Evolutionary conservation across 2,329 filamentous ascomycete species (phyloP).

Genomic region (Trichoderma sp.): DNA sequence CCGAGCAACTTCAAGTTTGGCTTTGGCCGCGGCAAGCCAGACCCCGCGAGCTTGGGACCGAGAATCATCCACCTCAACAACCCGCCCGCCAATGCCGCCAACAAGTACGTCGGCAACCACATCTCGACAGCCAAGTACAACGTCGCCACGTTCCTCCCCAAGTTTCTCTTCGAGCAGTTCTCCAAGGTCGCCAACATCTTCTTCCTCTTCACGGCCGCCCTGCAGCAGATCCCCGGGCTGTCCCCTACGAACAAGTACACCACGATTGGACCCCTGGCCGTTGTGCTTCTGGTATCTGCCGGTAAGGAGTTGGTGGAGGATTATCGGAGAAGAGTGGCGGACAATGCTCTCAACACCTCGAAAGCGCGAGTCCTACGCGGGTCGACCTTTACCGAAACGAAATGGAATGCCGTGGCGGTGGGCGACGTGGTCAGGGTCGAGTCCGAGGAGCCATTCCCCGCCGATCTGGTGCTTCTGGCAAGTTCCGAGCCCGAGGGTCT

Average conservation of each 20-base stretch:
- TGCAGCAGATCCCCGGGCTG: slow-evolving; percentile 94
- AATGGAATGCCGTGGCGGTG: slow-evolving; percentile 91
- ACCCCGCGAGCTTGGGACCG: slow-evolving; percentile 88
- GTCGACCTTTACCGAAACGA: slow-evolving; percentile 80
- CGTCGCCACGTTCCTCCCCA: slow-evolving; percentile 85
- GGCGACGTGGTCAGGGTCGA: slow-evolving; percentile 92
- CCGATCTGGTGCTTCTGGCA: slow-evolving; percentile 87
- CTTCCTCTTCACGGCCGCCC: slow-evolving; percentile 93
- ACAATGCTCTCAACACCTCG: slow-evolving; percentile 84
- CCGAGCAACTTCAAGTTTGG: slow-evolving; percentile 88
- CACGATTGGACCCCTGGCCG: slow-evolving; percentile 88
- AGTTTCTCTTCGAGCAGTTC: slow-evolving; percentile 97
- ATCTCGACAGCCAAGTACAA: slow-evolving; percentile 99
- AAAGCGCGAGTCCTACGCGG: slow-evolving; percentile 82
- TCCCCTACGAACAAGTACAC: slow-evolving; percentile 95
- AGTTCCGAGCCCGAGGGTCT: slow-evolving; percentile 96
- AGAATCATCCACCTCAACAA: slow-evolving; percentile 96
- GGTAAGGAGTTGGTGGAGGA: slow-evolving; percentile 95
- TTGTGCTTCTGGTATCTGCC: slow-evolving; percentile 92
- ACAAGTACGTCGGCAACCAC: slow-evolving; percentile 95
- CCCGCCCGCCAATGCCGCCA: slow-evolving; percentile 81
- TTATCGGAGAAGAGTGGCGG: slow-evolving; percentile 83
- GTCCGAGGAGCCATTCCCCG: slow-evolving; percentile 92
- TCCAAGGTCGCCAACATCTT: slow-evolving; percentile 99
- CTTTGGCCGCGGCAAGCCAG: slow-evolving; percentile 79